phyloP scores from a whole-genome alignment of 2,329 filamentous ascomycete species.

The Ophiostoma montium region DNA sequence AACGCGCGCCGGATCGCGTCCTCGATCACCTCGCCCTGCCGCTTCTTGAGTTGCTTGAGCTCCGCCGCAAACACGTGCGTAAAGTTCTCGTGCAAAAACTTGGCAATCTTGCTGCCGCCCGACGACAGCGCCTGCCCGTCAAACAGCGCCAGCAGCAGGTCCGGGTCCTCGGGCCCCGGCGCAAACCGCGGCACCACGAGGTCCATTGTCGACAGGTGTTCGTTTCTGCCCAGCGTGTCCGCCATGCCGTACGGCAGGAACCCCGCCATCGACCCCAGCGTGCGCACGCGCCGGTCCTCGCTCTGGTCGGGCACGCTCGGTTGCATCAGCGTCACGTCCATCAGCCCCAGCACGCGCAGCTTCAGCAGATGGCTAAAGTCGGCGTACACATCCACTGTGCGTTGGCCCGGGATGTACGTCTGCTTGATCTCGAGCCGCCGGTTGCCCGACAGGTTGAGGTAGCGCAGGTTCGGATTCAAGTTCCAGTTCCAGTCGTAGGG shows the following conservation, averaged over 20 bases:
- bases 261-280: conserved; percentile 87
- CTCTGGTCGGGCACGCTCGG: conserved; percentile 89
- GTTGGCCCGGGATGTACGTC: no score
- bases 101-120: conserved; percentile 88
- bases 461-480: conserved; percentile 87
- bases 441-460: conserved; percentile 92
- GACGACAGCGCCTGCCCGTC: conserved; percentile 83
- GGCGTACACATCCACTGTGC: conserved; percentile 54
- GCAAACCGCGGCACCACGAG: conserved; percentile 88
- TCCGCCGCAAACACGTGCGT: conserved; percentile 71
- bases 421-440: conserved; percentile 85
- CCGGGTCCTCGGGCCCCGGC: conserved; percentile 58
- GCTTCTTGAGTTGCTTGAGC: conserved; percentile 56
- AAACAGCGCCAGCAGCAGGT: conserved; percentile 87
- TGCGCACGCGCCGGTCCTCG: conserved; percentile 86
- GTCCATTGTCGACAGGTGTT: conserved; percentile 90
- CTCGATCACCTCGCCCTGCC: conserved; percentile 56
- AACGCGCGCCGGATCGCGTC: conserved; percentile 83
- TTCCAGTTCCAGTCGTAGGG: conserved; percentile 99
- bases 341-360: conserved; percentile 76
- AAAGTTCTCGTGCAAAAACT: conserved; percentile 94
- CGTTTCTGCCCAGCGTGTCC: conserved; percentile 80
- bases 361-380: conserved; percentile 80
- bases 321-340: conserved; percentile 94
- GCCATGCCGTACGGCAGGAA: conserved; percentile 95